Percentiles rank a stretch among this genome's conserved stretches.
These are phyloP conservation scores for Penicillium olsonii DNA, from an alignment of 2,329 filamentous ascomycete genomes.

Conservation along the genomic window DNA sequence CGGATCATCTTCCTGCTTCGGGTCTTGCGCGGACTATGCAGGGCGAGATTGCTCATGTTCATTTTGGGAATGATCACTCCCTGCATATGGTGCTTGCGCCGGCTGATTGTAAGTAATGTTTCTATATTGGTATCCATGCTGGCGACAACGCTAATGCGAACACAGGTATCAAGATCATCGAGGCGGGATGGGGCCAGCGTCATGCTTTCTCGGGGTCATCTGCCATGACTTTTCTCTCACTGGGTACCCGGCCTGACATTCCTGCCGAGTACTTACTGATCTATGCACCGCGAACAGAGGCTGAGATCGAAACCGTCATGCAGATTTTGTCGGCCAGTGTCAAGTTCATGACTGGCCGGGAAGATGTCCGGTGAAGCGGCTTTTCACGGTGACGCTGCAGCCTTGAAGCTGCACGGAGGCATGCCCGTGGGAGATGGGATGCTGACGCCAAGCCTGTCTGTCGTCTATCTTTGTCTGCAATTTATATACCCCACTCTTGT, in stretches of 20 bases:
- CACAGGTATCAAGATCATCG: constrained; percentile 63
- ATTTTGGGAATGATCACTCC: constrained; percentile 68
- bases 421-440: neutral
- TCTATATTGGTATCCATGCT: no score
- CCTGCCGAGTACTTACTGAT: constrained; percentile 34
- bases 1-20: constrained; percentile 20
- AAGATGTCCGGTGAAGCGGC: constrained; percentile 18
- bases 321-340: constrained; percentile 35
- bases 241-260: constrained; percentile 17
- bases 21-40: constrained; percentile 36
- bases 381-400: no score
- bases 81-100: constrained; percentile 80
- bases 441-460: neutral
- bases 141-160: no score
- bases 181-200: constrained; percentile 75
- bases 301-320: constrained; percentile 33
- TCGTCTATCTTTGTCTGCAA: constrained; percentile 1
- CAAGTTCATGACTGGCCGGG: constrained; percentile 31
- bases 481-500: constrained; percentile 15
- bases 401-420: no score
- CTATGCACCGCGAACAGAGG: constrained; percentile 37
- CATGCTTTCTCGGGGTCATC: constrained; percentile 57
- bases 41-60: constrained; percentile 79
- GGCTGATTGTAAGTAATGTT: constrained; percentile 65
- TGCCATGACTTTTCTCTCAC: constrained; percentile 62